phyloP scores from a whole-genome alignment of 257 asterid genomes.

The Lavandula angustifolia region DNA sequence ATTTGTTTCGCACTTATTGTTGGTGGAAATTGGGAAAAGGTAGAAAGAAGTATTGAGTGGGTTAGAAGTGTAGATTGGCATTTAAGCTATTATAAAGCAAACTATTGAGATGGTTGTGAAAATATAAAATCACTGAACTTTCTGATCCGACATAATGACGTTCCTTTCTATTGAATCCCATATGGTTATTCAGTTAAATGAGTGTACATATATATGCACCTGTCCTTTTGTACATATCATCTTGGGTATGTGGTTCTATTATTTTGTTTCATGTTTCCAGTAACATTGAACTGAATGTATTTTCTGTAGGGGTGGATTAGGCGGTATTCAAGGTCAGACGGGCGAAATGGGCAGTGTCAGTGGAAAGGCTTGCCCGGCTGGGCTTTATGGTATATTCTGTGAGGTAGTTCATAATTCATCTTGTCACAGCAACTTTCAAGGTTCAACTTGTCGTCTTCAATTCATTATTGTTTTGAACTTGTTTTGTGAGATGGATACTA shows the following conservation, averaged over 20 bases:
- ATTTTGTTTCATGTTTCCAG: constrained; percentile 6
- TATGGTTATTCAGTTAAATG: constrained; percentile 6
- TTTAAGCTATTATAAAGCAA: constrained; percentile 2
- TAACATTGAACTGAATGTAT: constrained; percentile 30
- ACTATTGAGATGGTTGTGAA: constrained; percentile 9
- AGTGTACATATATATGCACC: background rate
- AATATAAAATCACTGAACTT: constrained; percentile 3
- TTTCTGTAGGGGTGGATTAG: constrained; percentile 78
- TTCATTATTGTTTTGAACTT: constrained; percentile 11
- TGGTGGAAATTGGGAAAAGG: background rate
- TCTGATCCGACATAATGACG: background rate
- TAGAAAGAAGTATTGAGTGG: background rate
- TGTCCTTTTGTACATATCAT: constrained; percentile 6
- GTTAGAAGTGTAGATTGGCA: background rate
- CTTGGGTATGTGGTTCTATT: background rate
- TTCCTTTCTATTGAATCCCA: background rate
- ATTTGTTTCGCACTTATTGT: background rate
- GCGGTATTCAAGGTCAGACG: constrained; percentile 58
- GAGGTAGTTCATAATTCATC: constrained; percentile 50
- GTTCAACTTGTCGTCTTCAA: background rate
- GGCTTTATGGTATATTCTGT: constrained; percentile 90
- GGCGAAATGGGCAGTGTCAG: constrained; percentile 91
- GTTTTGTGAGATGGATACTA: constrained; percentile 6
- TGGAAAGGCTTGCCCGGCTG: constrained; percentile 95
- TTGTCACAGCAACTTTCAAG: constrained; percentile 4